Evolutionary conservation across 1,284 basidiomycete genomes (phyloP).

Genomic region (Termitomyces sp.): DNA sequence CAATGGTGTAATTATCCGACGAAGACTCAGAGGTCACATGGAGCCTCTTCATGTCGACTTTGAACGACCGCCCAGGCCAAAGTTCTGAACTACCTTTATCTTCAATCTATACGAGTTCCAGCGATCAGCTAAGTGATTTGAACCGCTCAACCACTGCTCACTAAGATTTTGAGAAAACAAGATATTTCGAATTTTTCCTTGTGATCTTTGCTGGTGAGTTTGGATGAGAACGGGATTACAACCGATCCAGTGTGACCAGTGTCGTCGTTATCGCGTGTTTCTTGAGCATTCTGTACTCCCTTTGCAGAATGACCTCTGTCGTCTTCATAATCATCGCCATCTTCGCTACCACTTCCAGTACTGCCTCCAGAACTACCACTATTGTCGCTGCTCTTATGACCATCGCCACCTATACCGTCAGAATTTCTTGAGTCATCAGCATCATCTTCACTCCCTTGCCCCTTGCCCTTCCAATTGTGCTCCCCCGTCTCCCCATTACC

Average conservation of each 20-base stretch:
- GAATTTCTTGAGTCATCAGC: background rate
- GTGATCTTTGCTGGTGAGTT: background rate
- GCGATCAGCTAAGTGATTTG: too few species aligned
- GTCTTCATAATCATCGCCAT: background rate
- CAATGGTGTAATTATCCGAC: background rate
- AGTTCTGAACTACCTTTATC: background rate
- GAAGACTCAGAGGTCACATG: background rate
- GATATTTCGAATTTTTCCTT: background rate
- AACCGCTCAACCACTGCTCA: background rate
- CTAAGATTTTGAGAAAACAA: background rate
- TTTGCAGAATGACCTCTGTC: background rate
- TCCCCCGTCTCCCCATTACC: too few species aligned
- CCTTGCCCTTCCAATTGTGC: background rate
- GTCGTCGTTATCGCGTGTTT: too few species aligned
- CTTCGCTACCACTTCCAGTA: background rate
- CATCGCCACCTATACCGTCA: background rate
- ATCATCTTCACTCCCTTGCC: background rate
- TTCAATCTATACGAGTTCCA: constrained; percentile 5
- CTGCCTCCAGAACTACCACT: background rate
- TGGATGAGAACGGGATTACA: background rate
- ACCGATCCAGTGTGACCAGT: too few species aligned
- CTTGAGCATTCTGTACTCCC: too few species aligned
- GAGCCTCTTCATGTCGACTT: background rate
- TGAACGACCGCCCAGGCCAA: constrained; percentile 5
- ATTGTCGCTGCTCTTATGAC: background rate